A percentile compares a stretch with the other conserved stretches of the same genome.
Conservation (phyloP, 2,329 filamentous ascomycete genomes). For the Botrytis porri region DNA sequence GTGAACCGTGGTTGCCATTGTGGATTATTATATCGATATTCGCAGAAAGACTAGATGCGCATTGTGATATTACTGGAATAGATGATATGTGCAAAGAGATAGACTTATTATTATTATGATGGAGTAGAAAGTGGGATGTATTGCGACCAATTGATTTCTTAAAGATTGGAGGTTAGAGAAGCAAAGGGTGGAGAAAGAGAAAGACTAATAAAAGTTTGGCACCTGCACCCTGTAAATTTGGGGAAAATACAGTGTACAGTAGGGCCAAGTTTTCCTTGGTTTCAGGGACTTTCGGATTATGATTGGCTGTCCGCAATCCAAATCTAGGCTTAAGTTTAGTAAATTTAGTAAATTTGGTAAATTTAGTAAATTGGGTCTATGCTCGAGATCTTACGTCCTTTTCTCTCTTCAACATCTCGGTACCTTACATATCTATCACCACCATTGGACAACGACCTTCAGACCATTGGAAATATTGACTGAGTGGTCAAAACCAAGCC, state of each 20-base stretch:
- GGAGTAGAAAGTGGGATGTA: not conserved
- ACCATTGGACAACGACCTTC: not conserved
- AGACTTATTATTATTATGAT: too few relatives aligned
- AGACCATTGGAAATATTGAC: not conserved
- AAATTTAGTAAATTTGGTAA: too few relatives aligned
- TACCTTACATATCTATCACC: not conserved
- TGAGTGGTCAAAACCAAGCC: not conserved
- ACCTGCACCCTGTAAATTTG: constrained; percentile 1
- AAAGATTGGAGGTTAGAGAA: not conserved
- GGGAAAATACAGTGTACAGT: not conserved
- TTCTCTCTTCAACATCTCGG: not conserved
- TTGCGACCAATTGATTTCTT: not conserved
- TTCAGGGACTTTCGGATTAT: not conserved
- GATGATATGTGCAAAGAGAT: not conserved
- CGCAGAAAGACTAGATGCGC: not conserved
- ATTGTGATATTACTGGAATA: not conserved
- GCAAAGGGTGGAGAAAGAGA: not conserved
- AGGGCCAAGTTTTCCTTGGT: not conserved
- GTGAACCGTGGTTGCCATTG: constrained; percentile 25
- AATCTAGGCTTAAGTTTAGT: not conserved
- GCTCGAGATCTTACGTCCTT: not conserved
- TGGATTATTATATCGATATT: not conserved
- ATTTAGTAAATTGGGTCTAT: not conserved
- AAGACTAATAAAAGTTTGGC: not conserved
- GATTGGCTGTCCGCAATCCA: not conserved